Evolutionary conservation across 1,284 basidiomycete genomes (phyloP).

Genomic region (Rhodotorula sp.): DNA sequence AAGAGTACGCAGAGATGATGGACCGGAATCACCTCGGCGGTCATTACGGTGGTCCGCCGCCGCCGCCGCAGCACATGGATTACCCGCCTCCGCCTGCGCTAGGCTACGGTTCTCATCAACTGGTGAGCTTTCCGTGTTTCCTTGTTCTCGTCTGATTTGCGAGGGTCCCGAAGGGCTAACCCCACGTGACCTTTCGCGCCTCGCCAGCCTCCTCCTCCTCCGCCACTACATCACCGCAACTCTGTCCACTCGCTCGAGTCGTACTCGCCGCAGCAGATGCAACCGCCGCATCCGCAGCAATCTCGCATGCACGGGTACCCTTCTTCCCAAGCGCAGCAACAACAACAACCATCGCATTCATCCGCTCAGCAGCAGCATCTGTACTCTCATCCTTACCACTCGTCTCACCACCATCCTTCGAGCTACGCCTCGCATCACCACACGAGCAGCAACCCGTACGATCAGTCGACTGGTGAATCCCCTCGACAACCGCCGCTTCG

Average conservation of each 20-base stretch:
- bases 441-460: no score
- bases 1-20: slow-evolving; percentile 38
- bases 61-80: background rate
- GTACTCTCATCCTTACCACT: no score
- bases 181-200: no score
- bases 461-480: no score
- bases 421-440: no score
- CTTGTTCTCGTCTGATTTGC: background rate
- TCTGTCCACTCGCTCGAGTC: slow-evolving; percentile 27
- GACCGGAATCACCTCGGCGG: slow-evolving; percentile 17
- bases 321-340: no score
- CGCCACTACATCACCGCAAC: slow-evolving; percentile 4
- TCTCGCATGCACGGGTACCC: no score
- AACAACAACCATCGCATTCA: no score
- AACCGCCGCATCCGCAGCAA: background rate
- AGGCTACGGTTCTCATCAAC: slow-evolving; percentile 21
- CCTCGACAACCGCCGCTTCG: background rate
- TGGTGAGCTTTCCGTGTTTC: background rate
- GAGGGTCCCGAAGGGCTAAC: background rate
- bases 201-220: slow-evolving; percentile 1
- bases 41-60: slow-evolving; percentile 10
- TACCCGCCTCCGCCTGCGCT: slow-evolving; percentile 32
- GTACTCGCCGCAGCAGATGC: slow-evolving; percentile 3
- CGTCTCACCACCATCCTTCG: no score
- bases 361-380: background rate